Evolutionary conservation across 1,284 basidiomycete genomes (phyloP).

Genomic region (Pisolithus thermaeus): DNA sequence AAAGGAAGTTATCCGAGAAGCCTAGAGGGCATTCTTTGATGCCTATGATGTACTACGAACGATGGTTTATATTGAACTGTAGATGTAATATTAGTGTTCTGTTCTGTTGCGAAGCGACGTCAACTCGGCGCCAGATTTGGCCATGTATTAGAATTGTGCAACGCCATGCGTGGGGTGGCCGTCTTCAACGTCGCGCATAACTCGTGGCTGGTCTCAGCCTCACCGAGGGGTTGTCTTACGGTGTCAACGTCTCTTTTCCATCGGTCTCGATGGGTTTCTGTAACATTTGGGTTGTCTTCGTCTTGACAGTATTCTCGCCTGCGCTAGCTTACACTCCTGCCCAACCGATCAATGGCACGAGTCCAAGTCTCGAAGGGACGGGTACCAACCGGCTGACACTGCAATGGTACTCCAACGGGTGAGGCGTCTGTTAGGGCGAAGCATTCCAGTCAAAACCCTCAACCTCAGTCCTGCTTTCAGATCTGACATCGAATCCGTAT

Average conservation of each 20-base stretch:
- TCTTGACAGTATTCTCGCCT: constrained; percentile 6
- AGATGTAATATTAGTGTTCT: not conserved
- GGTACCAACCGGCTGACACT: constrained; percentile 55
- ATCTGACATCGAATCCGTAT: constrained; percentile 48
- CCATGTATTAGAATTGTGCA: not conserved
- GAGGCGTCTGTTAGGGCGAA: constrained; percentile 8
- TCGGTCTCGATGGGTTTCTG: constrained; percentile 12
- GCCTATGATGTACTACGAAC: no score
- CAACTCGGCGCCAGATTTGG: not conserved
- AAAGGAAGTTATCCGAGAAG: constrained; percentile 55
- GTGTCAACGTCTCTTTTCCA: not conserved
- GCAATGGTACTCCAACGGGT: constrained; percentile 58
- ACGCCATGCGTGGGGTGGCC: not conserved
- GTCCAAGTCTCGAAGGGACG: constrained; percentile 45
- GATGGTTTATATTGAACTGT: no score
- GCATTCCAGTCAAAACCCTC: constrained; percentile 3
- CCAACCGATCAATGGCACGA: constrained; percentile 60
- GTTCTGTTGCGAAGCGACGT: no score
- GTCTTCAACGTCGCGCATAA: not conserved
- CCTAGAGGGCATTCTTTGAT: constrained; percentile 17
- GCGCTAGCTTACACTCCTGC: constrained; percentile 62
- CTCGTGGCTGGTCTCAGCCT: not conserved
- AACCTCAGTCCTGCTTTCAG: constrained; percentile 26
- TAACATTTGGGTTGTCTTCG: not conserved
- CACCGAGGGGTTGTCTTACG: no score